Conservation (phyloP, 768 basidiomycete species). For the Lyophyllum semitale region DNA sequence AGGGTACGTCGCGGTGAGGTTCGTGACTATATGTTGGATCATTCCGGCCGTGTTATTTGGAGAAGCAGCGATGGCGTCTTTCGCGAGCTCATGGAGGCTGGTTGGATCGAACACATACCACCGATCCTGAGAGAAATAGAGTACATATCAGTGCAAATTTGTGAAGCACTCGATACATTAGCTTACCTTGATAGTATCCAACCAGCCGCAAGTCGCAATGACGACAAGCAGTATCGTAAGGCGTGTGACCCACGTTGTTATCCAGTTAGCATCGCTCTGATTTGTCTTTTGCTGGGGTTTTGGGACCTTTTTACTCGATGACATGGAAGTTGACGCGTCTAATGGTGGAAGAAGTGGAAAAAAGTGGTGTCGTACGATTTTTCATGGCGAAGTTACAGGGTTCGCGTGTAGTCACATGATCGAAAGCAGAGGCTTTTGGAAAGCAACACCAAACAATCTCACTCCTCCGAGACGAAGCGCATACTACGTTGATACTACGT, state of each 20-base stretch:
- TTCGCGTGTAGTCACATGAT: not conserved
- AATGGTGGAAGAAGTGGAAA: not conserved
- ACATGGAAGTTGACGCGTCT: constrained; percentile 16
- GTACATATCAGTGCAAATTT: not conserved
- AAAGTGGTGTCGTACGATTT: constrained; percentile 14
- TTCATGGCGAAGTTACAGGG: not conserved
- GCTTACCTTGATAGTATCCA: constrained; percentile 67
- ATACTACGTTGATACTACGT: too few species aligned
- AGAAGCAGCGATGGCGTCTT: constrained; percentile 68
- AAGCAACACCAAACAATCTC: not conserved
- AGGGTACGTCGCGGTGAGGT: constrained; percentile 77
- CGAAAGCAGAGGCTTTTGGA: not conserved
- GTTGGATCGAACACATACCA: constrained; percentile 87
- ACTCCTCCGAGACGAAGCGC: too few species aligned
- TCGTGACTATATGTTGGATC: constrained; percentile 78
- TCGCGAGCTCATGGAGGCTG: constrained; percentile 70
- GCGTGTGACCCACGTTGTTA: constrained; percentile 40
- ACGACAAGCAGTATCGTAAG: constrained; percentile 33
- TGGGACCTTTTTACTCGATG: constrained; percentile 6
- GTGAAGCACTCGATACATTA: not conserved
- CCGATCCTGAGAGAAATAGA: constrained; percentile 26
- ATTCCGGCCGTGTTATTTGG: constrained; percentile 71
- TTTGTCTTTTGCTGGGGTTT: not conserved
- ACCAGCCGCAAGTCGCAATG: constrained; percentile 43
- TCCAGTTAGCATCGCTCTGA: not conserved